Base-by-base conservation (phyloP, 2,329 filamentous ascomycete genomes). In the Tolypocladium amazonense region DNA sequence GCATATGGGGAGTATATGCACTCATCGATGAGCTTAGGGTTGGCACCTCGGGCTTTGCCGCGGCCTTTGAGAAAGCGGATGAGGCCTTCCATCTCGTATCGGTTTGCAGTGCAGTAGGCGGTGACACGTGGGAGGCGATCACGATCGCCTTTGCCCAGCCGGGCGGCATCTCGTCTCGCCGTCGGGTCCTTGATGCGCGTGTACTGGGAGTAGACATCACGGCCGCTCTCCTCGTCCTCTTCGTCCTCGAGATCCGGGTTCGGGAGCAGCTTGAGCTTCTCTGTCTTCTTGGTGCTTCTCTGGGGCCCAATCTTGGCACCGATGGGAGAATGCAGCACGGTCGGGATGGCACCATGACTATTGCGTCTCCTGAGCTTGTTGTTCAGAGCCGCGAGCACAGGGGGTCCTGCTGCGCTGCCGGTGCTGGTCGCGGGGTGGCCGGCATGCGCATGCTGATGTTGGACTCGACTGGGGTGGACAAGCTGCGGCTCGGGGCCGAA, bases 131-230 rank as follows among this genome's bases (percentile, higher is more conserved):
- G 94, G 59, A 99, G 76, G 63, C 88, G 83, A 64, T 91, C 88
- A 60, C 94, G 84, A 72, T 99, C 94, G 45, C 93, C 92, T 73
- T 97, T 99, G 43, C 94, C 94, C 47, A 99, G 75, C 59, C 92
- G 81, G 35, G 94, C 94, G 20, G 94, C 94, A 79, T 97, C 93
- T 68, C 94, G 84, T 62, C 94, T 81, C 11, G 94, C 94, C 0
- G 88, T 96, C 0, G 93, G 92, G 70, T 99, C 94, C 73, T 97
- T 97, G 76, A 99, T 99, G 53, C 94, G 84, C 11, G 93, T 96
- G 72, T 97, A 97, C 73, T 99, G 94, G 33, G 92, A 93, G 76
- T 99, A 99, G 38, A 99, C 94, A 71, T 99, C 94, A 64, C 92
- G 82, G 12, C 92, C 92, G 68, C 90, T 94, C 74, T 97, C 93